A percentile compares a stretch with the other conserved stretches of the same genome.
phyloP scores from a whole-genome alignment of 345 rosid genomes.

The Sonneratia caseolaris region DNA sequence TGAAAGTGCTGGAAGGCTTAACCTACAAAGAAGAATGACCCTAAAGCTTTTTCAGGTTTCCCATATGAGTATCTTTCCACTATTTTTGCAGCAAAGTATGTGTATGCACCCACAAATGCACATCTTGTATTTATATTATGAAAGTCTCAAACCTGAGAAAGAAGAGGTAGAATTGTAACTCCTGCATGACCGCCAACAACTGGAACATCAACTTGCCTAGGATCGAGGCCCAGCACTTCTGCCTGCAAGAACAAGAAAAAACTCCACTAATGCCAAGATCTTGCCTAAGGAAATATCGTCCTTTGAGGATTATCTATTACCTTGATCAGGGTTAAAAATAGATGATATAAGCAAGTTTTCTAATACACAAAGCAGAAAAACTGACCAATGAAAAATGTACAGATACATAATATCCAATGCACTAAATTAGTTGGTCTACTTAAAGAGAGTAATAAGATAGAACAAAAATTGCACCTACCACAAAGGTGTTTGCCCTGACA shows the following conservation, averaged over 20 bases:
- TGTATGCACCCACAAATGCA: neutral
- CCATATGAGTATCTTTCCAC: neutral
- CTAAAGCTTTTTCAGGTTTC: neutral
- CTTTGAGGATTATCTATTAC: neutral
- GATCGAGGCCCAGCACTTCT: slow-evolving; percentile 94
- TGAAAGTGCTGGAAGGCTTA: slow-evolving; percentile 75
- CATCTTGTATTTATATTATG: neutral
- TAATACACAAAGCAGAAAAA: neutral
- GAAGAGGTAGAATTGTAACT: slow-evolving; percentile 90
- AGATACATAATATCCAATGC: neutral
- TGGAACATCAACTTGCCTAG: slow-evolving; percentile 90
- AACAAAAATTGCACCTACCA: slow-evolving; percentile 37
- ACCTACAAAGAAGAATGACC: slow-evolving; percentile 30
- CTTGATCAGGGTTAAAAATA: neutral
- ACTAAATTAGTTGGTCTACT: neutral
- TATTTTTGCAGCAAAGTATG: neutral
- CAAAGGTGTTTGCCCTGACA: slow-evolving; percentile 96
- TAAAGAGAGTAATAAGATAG: neutral
- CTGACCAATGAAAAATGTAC: neutral
- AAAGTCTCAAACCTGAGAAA: slow-evolving; percentile 56
- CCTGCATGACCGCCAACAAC: slow-evolving; percentile 99
- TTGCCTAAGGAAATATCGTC: neutral
- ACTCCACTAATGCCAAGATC: neutral
- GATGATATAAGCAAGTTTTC: neutral
- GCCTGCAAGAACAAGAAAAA: slow-evolving; percentile 39